A percentile compares a stretch with the other conserved stretches of the same genome.
These are phyloP conservation scores for Plasmopara muralis DNA, from an alignment of 352 stramenopile species.

Conservation along the genomic window DNA sequence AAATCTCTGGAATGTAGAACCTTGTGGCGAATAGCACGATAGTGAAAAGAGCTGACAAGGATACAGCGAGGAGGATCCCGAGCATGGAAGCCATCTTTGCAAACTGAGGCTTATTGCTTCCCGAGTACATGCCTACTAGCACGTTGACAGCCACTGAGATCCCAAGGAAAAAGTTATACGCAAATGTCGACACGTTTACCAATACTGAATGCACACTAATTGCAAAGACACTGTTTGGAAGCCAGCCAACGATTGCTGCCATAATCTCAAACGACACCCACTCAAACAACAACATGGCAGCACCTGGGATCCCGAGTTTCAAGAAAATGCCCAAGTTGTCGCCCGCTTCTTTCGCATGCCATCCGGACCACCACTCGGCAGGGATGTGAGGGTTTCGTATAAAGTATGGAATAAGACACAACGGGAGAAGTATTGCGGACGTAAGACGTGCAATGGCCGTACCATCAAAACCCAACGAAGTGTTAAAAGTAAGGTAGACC, in stretches of 20 bases:
- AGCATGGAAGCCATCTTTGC: slow-evolving; percentile 72
- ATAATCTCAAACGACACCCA: slow-evolving; percentile 82
- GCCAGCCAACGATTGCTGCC: slow-evolving; percentile 49
- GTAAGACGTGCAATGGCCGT: slow-evolving; percentile 68
- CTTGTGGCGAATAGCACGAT: slow-evolving; percentile 39
- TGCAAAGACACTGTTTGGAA: slow-evolving; percentile 55
- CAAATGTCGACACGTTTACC: slow-evolving; percentile 51
- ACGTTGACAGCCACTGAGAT: slow-evolving; percentile 76
- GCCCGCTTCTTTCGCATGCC: slow-evolving; percentile 45
- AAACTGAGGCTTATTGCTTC: slow-evolving; percentile 72
- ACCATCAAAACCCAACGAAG: slow-evolving; percentile 65
- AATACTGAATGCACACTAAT: slow-evolving; percentile 74
- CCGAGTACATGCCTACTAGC: slow-evolving; percentile 74
- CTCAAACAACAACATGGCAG: slow-evolving; percentile 65
- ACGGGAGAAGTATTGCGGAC: slow-evolving; percentile 46
- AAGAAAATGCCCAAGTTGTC: slow-evolving; percentile 58
- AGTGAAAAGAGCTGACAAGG: slow-evolving; percentile 33
- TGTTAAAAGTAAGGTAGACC: slow-evolving; percentile 78
- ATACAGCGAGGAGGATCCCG: slow-evolving; percentile 52
- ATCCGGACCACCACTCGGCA: slow-evolving; percentile 58
- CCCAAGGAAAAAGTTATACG: slow-evolving; percentile 77
- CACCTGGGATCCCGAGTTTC: slow-evolving; percentile 54
- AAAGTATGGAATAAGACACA: slow-evolving; percentile 61
- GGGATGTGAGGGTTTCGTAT: slow-evolving; percentile 37
- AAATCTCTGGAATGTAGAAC: slow-evolving; percentile 43